A percentile compares a stretch with the other conserved stretches of the same genome.
Evolutionary conservation across 208 protist species (phyloP).

Genomic region (Phytomonas francai): DNA sequence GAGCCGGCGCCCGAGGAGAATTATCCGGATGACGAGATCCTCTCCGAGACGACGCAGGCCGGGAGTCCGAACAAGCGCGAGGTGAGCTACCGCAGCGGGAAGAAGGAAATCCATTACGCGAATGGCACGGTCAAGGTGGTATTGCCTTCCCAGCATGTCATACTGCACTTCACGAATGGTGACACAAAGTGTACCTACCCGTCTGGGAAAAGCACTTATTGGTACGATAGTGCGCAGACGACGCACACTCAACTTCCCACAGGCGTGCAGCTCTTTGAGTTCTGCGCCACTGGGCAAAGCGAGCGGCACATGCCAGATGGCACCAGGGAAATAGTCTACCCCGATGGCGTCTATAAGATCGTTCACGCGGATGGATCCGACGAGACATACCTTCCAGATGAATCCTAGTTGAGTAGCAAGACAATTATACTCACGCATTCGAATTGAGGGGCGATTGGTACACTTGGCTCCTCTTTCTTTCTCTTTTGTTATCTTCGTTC

Average conservation of each 20-base stretch:
- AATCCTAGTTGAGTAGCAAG: conserved; percentile 11
- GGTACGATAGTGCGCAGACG: conserved; percentile 88
- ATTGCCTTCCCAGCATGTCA: conserved; percentile 70
- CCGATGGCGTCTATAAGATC: conserved; percentile 87
- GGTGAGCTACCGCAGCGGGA: conserved; percentile 81
- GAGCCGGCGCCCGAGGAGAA: conserved; percentile 50
- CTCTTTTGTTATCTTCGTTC: background rate
- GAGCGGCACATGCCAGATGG: conserved; percentile 86
- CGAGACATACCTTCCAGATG: conserved; percentile 71
- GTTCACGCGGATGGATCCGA: conserved; percentile 72
- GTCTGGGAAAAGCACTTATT: conserved; percentile 87
- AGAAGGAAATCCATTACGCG: conserved; percentile 85
- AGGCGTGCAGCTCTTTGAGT: conserved; percentile 87
- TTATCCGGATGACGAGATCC: conserved; percentile 53
- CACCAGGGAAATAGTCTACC: conserved; percentile 92
- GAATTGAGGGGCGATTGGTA: background rate
- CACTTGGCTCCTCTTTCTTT: background rate
- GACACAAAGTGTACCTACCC: conserved; percentile 88
- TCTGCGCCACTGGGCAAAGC: conserved; percentile 80
- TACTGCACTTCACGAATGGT: conserved; percentile 89
- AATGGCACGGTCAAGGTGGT: conserved; percentile 90
- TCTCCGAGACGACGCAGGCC: conserved; percentile 61
- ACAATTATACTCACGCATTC: background rate
- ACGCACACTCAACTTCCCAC: conserved; percentile 86
- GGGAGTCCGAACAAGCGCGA: conserved; percentile 86